Evolutionary conservation across 2,329 filamentous ascomycete species (phyloP), one percentile per base, ranked within the genome.

Genomic region (Cercospora sp.): DNA sequence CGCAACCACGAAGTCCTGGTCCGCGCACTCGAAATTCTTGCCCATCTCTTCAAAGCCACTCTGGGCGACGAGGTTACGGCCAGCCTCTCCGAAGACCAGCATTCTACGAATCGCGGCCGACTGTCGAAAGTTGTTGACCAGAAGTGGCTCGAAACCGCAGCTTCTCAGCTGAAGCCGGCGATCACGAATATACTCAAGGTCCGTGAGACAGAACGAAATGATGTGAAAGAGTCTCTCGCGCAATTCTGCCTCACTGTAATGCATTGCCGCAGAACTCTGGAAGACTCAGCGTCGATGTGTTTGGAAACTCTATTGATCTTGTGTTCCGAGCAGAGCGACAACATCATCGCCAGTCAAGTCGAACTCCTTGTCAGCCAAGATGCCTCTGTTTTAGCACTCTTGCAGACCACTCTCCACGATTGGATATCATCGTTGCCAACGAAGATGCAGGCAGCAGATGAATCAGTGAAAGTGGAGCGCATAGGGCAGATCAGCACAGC

Each of bases 371-470:
- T 90, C 5, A 84, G 81, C 45, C 87, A 89, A 10, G 88, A 93
- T 72, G 80, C 85, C 1, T 82, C 86, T 60, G 83, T 94, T 1
- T 81, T 85, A 3, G 88, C 91, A 24, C 81, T 87, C 2, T 82
- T 94, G 28, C 91, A 92, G 73, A 86, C 85, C 30, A 90, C 87
- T 0, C 84, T 96, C 0, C 91, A 94, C 77, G 89, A 89, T 63
- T 97, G 94, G 93, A 86, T 94, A 26, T 87, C 88, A 2, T 90
- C 92, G 49, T 85, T 99, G 18, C 90, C 94, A 5, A 87, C 93
- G 16, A 80, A 92, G 13, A 94, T 97, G 88, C 92, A 94, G 77
- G 88, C 89, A 8, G 90, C 89, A 72, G 93, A 98, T 74, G 93
- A 97, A 73, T 84, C 85, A n/a, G 83, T 86, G 30, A 97, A 96